Evolutionary conservation across 148 eudicot species (phyloP).

Genomic region (Oxyria digyna): DNA sequence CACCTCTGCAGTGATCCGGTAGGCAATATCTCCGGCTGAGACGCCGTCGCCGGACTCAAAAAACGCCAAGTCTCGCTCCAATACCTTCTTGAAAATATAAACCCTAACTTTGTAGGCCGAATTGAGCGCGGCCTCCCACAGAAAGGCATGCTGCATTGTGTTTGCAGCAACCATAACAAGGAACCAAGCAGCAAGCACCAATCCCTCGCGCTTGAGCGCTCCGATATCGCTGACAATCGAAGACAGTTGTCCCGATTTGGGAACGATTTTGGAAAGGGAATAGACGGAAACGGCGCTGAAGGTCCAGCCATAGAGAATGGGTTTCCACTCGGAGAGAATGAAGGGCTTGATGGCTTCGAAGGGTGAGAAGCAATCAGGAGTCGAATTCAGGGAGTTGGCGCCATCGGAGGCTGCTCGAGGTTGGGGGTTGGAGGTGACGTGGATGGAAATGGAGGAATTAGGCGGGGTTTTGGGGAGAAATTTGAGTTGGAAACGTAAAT

Average conservation of each 20-base stretch:
- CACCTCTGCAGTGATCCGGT: slow-evolving; percentile 79
- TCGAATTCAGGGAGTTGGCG: background rate
- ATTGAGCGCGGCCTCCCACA: slow-evolving; percentile 77
- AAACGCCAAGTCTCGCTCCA: slow-evolving; percentile 74
- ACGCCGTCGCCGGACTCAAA: slow-evolving; percentile 52
- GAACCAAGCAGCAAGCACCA: slow-evolving; percentile 34
- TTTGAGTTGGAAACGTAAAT: background rate
- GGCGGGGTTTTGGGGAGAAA: background rate
- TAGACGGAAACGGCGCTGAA: slow-evolving; percentile 58
- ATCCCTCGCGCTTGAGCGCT: slow-evolving; percentile 27
- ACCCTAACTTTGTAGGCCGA: slow-evolving; percentile 43
- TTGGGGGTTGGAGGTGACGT: background rate
- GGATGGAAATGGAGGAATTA: slow-evolving; percentile 4
- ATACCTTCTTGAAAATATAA: slow-evolving; percentile 56
- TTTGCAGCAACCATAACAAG: slow-evolving; percentile 28
- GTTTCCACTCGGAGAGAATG: slow-evolving; percentile 51
- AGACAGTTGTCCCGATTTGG: slow-evolving; percentile 39
- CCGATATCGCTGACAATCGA: slow-evolving; percentile 16
- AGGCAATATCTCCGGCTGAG: slow-evolving; percentile 58
- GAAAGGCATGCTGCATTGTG: slow-evolving; percentile 66
- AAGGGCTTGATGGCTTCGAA: slow-evolving; percentile 39
- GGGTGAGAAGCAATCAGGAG: slow-evolving; percentile 17
- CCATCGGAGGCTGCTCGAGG: background rate
- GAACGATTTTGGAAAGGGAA: slow-evolving; percentile 63
- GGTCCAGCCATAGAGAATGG: slow-evolving; percentile 58